Percentiles rank a stretch among this genome's conserved stretches.
These are phyloP conservation scores for Ceratocystis ficicola DNA, from an alignment of 2,329 filamentous ascomycete species.

Conservation along the genomic window DNA sequence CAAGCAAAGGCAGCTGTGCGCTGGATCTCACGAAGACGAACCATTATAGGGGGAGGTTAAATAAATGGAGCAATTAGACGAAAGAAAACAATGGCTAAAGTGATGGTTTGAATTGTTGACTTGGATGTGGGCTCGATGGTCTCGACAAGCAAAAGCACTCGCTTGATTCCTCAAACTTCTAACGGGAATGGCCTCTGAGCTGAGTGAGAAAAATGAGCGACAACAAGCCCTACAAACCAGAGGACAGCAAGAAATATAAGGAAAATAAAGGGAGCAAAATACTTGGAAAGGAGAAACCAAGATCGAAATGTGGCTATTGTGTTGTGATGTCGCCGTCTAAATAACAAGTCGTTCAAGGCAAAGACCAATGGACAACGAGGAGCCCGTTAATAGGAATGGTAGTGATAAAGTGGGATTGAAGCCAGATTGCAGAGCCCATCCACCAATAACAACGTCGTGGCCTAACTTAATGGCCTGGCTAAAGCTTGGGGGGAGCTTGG, in stretches of 20 bases:
- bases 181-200: neutral
- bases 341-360: neutral
- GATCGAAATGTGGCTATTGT: neutral
- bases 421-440: conserved; percentile 34
- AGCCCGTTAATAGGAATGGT: neutral
- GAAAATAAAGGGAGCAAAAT: conserved; percentile 3
- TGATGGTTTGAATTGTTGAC: neutral
- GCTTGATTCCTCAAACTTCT: neutral
- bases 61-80: neutral
- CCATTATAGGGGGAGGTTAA: conserved; percentile 48
- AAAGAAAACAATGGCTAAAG: conserved; percentile 6
- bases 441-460: conserved; percentile 11
- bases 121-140: conserved; percentile 1
- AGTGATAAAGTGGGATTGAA: conserved; percentile 29
- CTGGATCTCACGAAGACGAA: conserved; percentile 89
- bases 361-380: neutral
- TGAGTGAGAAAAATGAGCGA: conserved; percentile 3
- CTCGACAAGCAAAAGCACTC: conserved; percentile 6
- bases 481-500: neutral
- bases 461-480: conserved; percentile 8
- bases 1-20: conserved; percentile 95
- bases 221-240: conserved; percentile 18
- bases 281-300: conserved; percentile 1
- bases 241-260: conserved; percentile 17
- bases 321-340: neutral